These are phyloP conservation scores for Aspergillus sclerotiicarbonarius DNA, from an alignment of 495 filamentous ascomycete species.

Conservation along the genomic window DNA sequence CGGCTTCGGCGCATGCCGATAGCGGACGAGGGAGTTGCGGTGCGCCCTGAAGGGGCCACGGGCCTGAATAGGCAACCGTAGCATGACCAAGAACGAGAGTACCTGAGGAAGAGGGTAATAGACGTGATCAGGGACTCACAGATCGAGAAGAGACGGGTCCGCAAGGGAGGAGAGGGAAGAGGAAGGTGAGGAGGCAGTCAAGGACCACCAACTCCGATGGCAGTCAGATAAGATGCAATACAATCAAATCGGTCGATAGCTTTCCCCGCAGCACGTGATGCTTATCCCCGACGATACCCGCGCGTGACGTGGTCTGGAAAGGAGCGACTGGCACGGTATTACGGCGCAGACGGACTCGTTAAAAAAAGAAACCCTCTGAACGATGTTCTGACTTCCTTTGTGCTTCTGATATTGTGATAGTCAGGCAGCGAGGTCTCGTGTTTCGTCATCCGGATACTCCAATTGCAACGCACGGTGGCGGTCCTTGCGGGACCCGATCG, in stretches of 20 bases:
- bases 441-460: no score
- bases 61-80: slow-evolving; percentile 23
- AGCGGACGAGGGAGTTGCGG: slow-evolving; percentile 17
- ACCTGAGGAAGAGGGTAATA: not conserved
- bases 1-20: slow-evolving; percentile 19
- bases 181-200: slow-evolving; percentile 2
- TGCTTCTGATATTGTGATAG: no score
- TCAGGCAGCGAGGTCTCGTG: no score
- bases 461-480: no score
- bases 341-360: not conserved
- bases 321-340: not conserved
- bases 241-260: slow-evolving; percentile 11
- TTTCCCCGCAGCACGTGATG: slow-evolving; percentile 29
- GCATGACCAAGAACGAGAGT: slow-evolving; percentile 19
- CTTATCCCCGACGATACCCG: slow-evolving; percentile 18
- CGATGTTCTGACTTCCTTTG: no score
- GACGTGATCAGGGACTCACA: not conserved
- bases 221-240: slow-evolving; percentile 18
- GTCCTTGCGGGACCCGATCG: no score
- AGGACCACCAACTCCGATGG: slow-evolving; percentile 3
- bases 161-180: not conserved
- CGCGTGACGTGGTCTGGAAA: slow-evolving; percentile 2
- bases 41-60: slow-evolving; percentile 14
- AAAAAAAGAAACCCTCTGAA: not conserved
- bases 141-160: not conserved